Evolutionary conservation across 2,329 filamentous ascomycete genomes (phyloP).

Genomic region (Penicillium sp.): DNA sequence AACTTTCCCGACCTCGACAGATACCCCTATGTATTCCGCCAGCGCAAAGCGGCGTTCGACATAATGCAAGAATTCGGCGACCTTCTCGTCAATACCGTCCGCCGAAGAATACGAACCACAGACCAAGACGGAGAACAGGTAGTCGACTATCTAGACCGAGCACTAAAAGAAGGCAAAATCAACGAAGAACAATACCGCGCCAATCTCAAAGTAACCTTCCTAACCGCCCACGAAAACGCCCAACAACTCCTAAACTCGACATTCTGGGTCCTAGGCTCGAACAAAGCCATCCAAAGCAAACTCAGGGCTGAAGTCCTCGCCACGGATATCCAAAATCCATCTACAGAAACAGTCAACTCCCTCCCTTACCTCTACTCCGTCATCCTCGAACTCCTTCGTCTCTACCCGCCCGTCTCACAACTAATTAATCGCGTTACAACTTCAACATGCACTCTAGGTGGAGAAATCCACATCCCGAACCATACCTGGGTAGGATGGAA

Average conservation of each 20-base stretch:
- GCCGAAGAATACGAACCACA: background rate
- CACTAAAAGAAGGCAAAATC: slow-evolving; percentile 22
- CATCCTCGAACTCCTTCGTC: slow-evolving; percentile 45
- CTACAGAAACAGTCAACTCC: slow-evolving; percentile 28
- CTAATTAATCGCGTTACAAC: slow-evolving; percentile 45
- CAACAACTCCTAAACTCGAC: slow-evolving; percentile 37
- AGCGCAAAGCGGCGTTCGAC: slow-evolving; percentile 18
- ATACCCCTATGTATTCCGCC: slow-evolving; percentile 19
- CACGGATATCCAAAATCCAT: slow-evolving; percentile 8
- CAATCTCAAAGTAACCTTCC: slow-evolving; percentile 40
- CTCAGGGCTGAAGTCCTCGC: slow-evolving; percentile 30
- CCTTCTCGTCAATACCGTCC: slow-evolving; percentile 13
- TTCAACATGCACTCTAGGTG: slow-evolving; percentile 24
- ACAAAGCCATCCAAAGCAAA: slow-evolving; percentile 29
- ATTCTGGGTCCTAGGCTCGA: slow-evolving; percentile 37
- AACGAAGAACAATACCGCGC: slow-evolving; percentile 39
- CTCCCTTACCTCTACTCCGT: slow-evolving; percentile 44
- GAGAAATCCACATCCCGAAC: slow-evolving; percentile 29
- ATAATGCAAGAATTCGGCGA: slow-evolving; percentile 27
- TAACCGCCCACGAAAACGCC: slow-evolving; percentile 43
- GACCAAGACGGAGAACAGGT: slow-evolving; percentile 11
- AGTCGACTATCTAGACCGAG: slow-evolving; percentile 23
- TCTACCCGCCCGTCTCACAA: slow-evolving; percentile 49
- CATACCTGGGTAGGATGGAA: slow-evolving; percentile 43
- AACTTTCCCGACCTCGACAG: slow-evolving; percentile 25